A percentile compares a stretch with the other conserved stretches of the same genome.
Conservation (phyloP, 768 basidiomycete species). For the Rhodotorula paludigena region DNA sequence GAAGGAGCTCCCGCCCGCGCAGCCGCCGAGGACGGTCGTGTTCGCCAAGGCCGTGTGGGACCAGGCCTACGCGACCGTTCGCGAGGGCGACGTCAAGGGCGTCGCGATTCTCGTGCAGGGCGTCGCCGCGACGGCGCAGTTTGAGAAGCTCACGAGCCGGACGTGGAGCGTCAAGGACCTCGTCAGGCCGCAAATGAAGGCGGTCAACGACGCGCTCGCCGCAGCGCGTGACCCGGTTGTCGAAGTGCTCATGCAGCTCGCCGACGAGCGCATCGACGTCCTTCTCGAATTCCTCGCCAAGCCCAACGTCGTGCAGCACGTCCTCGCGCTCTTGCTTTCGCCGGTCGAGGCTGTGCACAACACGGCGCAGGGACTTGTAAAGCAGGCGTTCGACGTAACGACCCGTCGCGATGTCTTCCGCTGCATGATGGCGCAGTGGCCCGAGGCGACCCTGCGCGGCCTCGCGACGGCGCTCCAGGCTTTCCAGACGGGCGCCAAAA, state of each 20-base stretch:
- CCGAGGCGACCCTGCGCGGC: conserved; percentile 65
- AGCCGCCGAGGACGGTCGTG: conserved; percentile 44
- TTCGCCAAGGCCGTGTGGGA: conserved; percentile 62
- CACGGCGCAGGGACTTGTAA: conserved; percentile 72
- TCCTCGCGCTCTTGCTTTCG: conserved; percentile 70
- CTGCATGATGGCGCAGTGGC: conserved; percentile 63
- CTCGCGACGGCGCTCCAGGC: conserved; percentile 62
- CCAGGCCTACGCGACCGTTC: conserved; percentile 59
- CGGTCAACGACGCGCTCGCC: conserved; percentile 61
- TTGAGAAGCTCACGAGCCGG: conserved; percentile 57
- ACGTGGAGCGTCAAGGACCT: conserved; percentile 44
- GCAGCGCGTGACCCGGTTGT: conserved; percentile 63
- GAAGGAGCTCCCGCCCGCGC: conserved; percentile 26
- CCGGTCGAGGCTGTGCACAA: conserved; percentile 69
- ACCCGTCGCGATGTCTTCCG: conserved; percentile 81
- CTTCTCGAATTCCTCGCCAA: conserved; percentile 59
- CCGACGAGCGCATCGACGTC: conserved; percentile 59
- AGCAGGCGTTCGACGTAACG: conserved; percentile 83
- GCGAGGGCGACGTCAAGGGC: conserved; percentile 58
- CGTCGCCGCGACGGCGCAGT: conserved; percentile 60
- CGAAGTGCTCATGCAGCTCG: conserved; percentile 64
- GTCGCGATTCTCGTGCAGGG: conserved; percentile 59
- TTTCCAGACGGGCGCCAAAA: conserved; percentile 61
- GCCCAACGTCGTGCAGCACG: conserved; percentile 58
- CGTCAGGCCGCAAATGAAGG: conserved; percentile 49